phyloP scores from a whole-genome alignment of 805 yeast species.

The Candida silvicultrix region DNA sequence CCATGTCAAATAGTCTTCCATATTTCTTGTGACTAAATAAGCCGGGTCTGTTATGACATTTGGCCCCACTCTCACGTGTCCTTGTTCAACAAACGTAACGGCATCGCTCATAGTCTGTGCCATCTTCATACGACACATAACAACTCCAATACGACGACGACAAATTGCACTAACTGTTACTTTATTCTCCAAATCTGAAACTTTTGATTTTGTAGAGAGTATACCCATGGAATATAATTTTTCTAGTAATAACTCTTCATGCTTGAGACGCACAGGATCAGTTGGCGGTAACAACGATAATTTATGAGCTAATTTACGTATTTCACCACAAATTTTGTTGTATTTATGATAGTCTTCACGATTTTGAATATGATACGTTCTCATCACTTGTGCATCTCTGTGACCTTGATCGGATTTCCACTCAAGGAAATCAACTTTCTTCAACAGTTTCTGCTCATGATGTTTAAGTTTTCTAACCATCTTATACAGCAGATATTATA shows the following conservation, averaged over 20 bases:
- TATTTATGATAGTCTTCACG: constrained; percentile 95
- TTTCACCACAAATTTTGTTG: constrained; percentile 87
- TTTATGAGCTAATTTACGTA: constrained; percentile 81
- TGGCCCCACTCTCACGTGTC: constrained; percentile 97
- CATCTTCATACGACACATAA: constrained; percentile 92
- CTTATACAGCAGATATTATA: too few species aligned
- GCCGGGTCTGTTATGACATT: constrained; percentile 95
- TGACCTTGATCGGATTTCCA: constrained; percentile 97
- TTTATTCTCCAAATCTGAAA: constrained; percentile 87
- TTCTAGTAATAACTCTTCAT: constrained; percentile 82
- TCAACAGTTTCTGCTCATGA: constrained; percentile 91
- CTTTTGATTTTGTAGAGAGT: constrained; percentile 79
- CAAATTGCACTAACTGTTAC: constrained; percentile 90
- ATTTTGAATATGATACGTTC: constrained; percentile 87
- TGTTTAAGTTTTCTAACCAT: constrained; percentile 88
- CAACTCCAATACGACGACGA: constrained; percentile 87
- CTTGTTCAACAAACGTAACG: constrained; percentile 88
- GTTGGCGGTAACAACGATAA: constrained; percentile 78
- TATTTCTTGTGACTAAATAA: constrained; percentile 80
- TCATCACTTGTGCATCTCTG: constrained; percentile 94
- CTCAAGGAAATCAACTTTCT: constrained; percentile 93
- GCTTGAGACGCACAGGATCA: constrained; percentile 83
- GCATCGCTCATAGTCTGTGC: constrained; percentile 87
- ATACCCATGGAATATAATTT: constrained; percentile 88
- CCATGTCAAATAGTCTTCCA: constrained; percentile 98